Evolutionary conservation across 352 stramenopile species (phyloP), one percentile per base, ranked within the genome.

Genomic region (Phytophthora brassicae): DNA sequence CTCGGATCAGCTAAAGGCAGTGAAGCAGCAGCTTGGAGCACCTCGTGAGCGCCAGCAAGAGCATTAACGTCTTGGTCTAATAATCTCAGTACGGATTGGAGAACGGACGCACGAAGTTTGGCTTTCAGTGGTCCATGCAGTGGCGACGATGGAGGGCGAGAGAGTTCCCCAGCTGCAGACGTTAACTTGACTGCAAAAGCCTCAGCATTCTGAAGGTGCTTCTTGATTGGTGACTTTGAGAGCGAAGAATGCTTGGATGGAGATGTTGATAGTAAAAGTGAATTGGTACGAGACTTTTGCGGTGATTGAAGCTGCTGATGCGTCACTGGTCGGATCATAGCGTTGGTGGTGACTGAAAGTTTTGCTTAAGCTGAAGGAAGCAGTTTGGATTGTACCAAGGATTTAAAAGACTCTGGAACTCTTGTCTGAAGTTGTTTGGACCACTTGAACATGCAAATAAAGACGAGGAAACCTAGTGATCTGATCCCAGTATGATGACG

Each of bases 181-280:
- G 31, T 36, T 17, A 36, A 45, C 24, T 49, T 36, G 3, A 12
- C 13, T 17, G 28, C 47, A 28, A 67, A 54, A 8, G 29, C 48
- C 20, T 28, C 46, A 8, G 63, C 70, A 39, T 79, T 55, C 47
- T 72, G 52, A 2, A 81, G 50, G 24, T 84, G 74, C 49, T 87
- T 89, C 62, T 90, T 88, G 62, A 83, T 74, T 13, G 81, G 78
- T 3, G 81, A 87, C 49, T 74, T 80, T 0, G 60, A 47, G 14
- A 26, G 36, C 43, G n/a, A 39, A 28, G 48, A 50, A 22, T 48
- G 17, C 22, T 63, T 57, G 6, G 63, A 26, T 24, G 64, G 41
- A 31, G 53, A 66, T 17, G 47, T 31, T 19, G 59, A 22, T 13
- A 24, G 23, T 8, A 65, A 49, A 29, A 70, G 33, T 22, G 38